Conservation (phyloP, 768 basidiomycete species). For the Auriscalpium vulgare region DNA sequence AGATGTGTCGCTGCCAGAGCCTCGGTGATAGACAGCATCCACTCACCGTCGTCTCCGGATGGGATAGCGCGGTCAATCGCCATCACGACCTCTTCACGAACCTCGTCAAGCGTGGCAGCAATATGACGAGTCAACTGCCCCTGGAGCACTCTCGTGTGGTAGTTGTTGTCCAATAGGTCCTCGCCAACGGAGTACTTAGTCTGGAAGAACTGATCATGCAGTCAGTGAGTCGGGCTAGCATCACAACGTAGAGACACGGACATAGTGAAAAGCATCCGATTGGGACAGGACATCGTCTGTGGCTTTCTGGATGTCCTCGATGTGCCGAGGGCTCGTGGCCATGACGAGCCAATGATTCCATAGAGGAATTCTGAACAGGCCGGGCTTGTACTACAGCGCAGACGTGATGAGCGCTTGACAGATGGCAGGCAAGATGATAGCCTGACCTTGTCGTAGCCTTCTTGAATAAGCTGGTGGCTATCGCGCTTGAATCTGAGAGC, state of each 20-base stretch:
- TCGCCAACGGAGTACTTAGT: constrained; percentile 30
- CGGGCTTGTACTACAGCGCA: background rate
- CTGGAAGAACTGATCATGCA: constrained; percentile 26
- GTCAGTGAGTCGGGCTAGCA: background rate
- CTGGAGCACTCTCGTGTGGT: constrained; percentile 24
- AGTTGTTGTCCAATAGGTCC: constrained; percentile 21
- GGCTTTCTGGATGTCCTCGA: background rate
- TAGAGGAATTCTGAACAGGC: background rate
- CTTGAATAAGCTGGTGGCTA: background rate
- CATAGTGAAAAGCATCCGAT: background rate
- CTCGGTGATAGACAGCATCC: background rate
- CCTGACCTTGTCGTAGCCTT: background rate
- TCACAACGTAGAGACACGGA: background rate
- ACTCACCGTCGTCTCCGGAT: constrained; percentile 6
- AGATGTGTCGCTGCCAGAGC: background rate
- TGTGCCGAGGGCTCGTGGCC: background rate
- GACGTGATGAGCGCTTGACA: background rate
- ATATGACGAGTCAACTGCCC: constrained; percentile 31
- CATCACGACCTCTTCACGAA: constrained; percentile 36
- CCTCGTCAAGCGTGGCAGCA: constrained; percentile 26
- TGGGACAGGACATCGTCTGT: background rate
- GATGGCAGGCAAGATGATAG: background rate
- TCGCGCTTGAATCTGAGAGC: background rate
- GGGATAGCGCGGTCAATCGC: constrained; percentile 36
- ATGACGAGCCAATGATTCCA: background rate